A percentile compares a stretch with the other conserved stretches of the same genome.
Evolutionary conservation across 805 yeast genomes (phyloP).

Genomic region (Myxozyma melibiosi): DNA sequence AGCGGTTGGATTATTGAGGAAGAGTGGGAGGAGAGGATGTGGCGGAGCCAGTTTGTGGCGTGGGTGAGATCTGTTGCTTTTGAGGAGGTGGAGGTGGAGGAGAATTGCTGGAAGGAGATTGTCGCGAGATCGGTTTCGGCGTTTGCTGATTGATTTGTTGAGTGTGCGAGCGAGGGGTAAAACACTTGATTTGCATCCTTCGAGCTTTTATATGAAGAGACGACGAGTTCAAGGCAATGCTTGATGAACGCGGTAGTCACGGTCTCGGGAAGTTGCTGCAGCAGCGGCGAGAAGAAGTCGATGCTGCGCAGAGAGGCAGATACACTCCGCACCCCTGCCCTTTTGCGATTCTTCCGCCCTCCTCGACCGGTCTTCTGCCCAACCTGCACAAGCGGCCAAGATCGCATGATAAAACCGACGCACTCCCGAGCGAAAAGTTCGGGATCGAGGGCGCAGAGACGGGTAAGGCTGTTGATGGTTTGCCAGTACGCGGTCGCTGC

Average conservation of each 20-base stretch:
- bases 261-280: background rate
- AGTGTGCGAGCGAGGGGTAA: background rate
- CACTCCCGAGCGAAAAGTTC: background rate
- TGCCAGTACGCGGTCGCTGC: slow-evolving; percentile 2
- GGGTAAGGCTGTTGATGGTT: background rate
- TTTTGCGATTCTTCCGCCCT: background rate
- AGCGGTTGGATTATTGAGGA: background rate
- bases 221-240: background rate
- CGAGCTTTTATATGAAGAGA: background rate
- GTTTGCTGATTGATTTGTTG: background rate
- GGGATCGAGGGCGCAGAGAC: background rate
- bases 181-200: background rate
- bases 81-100: background rate
- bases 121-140: background rate
- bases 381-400: background rate
- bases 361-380: background rate
- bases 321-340: background rate
- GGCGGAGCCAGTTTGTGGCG: slow-evolving; percentile 15
- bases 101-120: background rate
- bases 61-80: background rate
- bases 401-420: background rate
- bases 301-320: background rate
- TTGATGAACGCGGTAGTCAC: background rate
- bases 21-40: slow-evolving; percentile 9
- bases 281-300: background rate